A percentile compares a stretch with the other conserved stretches of the same genome.
Conservation (phyloP, 2,329 filamentous ascomycete species). For the Botrytis deweyae region DNA sequence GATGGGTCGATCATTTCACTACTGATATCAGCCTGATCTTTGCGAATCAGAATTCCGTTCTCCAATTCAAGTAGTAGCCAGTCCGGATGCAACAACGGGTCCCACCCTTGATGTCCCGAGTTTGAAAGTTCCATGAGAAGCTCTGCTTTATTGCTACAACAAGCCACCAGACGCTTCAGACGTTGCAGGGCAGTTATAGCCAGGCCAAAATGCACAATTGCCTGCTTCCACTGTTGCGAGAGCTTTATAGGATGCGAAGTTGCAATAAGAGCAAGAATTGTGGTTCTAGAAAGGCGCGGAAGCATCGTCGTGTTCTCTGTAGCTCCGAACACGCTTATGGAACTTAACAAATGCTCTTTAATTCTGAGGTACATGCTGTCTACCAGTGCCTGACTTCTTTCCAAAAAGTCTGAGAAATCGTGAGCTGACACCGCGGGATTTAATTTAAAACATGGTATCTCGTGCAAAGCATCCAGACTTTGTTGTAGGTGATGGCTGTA, state of each 20-base stretch:
- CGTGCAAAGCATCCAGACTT: slow-evolving; percentile 24
- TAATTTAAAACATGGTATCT: neutral
- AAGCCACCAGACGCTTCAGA: slow-evolving; percentile 41
- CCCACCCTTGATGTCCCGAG: slow-evolving; percentile 56
- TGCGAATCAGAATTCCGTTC: slow-evolving; percentile 58
- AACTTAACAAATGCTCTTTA: neutral
- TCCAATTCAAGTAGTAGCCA: slow-evolving; percentile 65
- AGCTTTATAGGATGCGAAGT: neutral
- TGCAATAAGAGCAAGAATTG: slow-evolving; percentile 26
- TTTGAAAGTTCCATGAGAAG: slow-evolving; percentile 49
- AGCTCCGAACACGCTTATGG: neutral
- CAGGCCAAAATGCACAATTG: slow-evolving; percentile 28
- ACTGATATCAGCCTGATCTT: slow-evolving; percentile 51
- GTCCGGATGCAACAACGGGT: slow-evolving; percentile 53
- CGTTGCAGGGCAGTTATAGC: slow-evolving; percentile 27
- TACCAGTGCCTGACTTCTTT: neutral
- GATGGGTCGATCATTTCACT: slow-evolving; percentile 51
- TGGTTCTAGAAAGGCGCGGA: slow-evolving; percentile 26
- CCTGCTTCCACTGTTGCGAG: slow-evolving; percentile 24
- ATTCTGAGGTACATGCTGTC: neutral
- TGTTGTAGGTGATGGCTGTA: slow-evolving; percentile 26
- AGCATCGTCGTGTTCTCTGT: slow-evolving; percentile 14
- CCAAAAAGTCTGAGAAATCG: neutral
- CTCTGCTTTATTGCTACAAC: slow-evolving; percentile 34
- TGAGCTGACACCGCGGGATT: neutral